Percentiles rank a stretch among this genome's conserved stretches.
Conservation (phyloP, 805 yeast species). For the Saccharomyces cerevisiae region DNA sequence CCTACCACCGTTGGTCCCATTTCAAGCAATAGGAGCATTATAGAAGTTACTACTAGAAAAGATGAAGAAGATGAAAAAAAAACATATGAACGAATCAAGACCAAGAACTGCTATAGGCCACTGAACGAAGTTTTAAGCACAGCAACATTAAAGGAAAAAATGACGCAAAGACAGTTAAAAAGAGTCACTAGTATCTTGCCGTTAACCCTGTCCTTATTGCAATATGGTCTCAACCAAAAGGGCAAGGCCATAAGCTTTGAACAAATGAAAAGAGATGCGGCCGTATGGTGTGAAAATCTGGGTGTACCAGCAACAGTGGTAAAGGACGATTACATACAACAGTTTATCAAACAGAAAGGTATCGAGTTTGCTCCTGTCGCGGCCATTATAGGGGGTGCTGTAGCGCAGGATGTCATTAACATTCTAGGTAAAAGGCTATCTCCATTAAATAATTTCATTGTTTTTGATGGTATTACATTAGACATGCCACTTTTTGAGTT, state of each 20-base stretch:
- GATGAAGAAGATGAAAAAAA: slow-evolving; percentile 35
- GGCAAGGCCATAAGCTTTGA: slow-evolving; percentile 16
- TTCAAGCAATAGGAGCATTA: slow-evolving; percentile 36
- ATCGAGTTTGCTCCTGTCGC: slow-evolving; percentile 76
- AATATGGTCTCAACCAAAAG: slow-evolving; percentile 23
- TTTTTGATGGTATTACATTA: slow-evolving; percentile 63
- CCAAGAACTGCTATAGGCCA: slow-evolving; percentile 33
- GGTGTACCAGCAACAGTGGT: slow-evolving; percentile 41
- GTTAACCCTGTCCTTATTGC: slow-evolving; percentile 48
- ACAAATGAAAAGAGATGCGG: slow-evolving; percentile 27
- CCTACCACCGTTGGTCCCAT: slow-evolving; percentile 46
- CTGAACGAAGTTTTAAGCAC: slow-evolving; percentile 33
- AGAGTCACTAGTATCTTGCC: slow-evolving; percentile 37
- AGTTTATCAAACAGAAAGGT: slow-evolving; percentile 40
- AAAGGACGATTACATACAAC: slow-evolving; percentile 32
- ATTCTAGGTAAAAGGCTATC: slow-evolving; percentile 63
- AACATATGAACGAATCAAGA: slow-evolving; percentile 31
- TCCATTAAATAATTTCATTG: slow-evolving; percentile 73
- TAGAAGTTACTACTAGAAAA: slow-evolving; percentile 29
- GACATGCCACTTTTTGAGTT: slow-evolving; percentile 68
- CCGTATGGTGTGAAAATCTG: slow-evolving; percentile 31
- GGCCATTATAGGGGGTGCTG: slow-evolving; percentile 81
- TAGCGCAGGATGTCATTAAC: slow-evolving; percentile 88
- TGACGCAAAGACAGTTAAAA: slow-evolving; percentile 26
- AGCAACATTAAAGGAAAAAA: slow-evolving; percentile 31